These are phyloP conservation scores for Trichoderma endophyticum DNA, from an alignment of 2,329 filamentous ascomycete species.

Conservation along the genomic window DNA sequence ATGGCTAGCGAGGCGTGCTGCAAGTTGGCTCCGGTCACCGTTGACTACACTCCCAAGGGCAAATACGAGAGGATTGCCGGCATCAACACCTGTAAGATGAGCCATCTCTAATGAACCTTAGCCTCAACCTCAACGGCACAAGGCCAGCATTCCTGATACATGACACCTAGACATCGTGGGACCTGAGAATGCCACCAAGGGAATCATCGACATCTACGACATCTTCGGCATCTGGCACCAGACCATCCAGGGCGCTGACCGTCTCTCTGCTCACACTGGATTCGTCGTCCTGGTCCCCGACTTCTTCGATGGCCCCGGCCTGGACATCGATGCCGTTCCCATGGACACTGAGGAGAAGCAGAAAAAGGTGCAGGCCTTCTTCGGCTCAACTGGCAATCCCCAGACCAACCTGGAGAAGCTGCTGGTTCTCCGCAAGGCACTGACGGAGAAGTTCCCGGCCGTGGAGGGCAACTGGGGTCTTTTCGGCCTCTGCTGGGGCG, in stretches of 20 bases:
- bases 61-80: conserved; percentile 39
- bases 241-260: conserved; percentile 48
- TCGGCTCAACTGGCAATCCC: conserved; percentile 31
- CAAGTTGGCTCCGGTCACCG: conserved; percentile 36
- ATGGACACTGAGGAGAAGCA: conserved; percentile 44
- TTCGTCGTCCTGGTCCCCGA: conserved; percentile 42
- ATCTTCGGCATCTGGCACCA: conserved; percentile 46
- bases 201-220: conserved; percentile 47
- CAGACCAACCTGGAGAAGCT: conserved; percentile 30
- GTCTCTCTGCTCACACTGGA: conserved; percentile 36
- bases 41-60: conserved; percentile 41
- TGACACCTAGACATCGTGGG: conserved; percentile 34
- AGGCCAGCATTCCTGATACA: background rate
- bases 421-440: conserved; percentile 30
- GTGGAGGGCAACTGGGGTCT: conserved; percentile 41
- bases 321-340: conserved; percentile 36
- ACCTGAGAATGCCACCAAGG: conserved; percentile 33
- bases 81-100: conserved; percentile 40
- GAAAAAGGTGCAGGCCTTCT: conserved; percentile 32
- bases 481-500: conserved; percentile 51
- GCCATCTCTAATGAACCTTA: background rate
- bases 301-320: conserved; percentile 37
- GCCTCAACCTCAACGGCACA: background rate
- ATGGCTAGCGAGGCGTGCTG: conserved; percentile 28
- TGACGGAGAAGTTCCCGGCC: conserved; percentile 32